A percentile compares a stretch with the other conserved stretches of the same genome.
Conservation (phyloP, 768 basidiomycete genomes). For the Lactarius sanguifluus region DNA sequence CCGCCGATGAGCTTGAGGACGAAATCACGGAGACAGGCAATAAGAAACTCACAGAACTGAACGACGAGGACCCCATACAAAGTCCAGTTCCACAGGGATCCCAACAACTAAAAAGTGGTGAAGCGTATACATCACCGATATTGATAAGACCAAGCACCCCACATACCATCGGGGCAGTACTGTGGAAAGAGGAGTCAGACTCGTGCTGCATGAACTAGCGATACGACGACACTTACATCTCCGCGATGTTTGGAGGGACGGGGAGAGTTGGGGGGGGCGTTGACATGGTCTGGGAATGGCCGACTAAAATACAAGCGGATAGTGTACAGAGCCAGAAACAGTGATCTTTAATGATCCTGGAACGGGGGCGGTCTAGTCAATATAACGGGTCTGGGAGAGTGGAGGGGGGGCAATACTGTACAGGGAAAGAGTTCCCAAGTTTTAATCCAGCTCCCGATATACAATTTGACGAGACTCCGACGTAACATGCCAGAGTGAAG, state of each 20-base stretch:
- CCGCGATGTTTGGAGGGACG: neutral
- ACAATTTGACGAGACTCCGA: too few relatives aligned
- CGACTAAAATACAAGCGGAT: too few relatives aligned
- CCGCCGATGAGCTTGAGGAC: neutral
- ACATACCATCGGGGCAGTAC: conserved; percentile 6
- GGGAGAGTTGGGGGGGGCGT: neutral
- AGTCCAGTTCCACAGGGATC: conserved; percentile 31
- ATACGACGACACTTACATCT: neutral
- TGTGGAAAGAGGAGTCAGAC: neutral
- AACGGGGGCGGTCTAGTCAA: too few relatives aligned
- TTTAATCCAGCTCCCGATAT: too few relatives aligned
- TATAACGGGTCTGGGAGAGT: too few relatives aligned
- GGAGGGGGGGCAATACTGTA: too few relatives aligned
- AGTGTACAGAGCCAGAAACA: too few relatives aligned
- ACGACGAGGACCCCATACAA: conserved; percentile 34
- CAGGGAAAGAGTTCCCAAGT: too few relatives aligned
- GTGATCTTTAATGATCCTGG: too few relatives aligned
- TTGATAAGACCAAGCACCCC: neutral
- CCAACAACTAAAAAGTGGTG: conserved; percentile 9
- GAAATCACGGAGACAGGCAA: neutral
- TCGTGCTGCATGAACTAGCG: too few relatives aligned
- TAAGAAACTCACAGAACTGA: conserved; percentile 36
- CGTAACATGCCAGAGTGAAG: too few relatives aligned
- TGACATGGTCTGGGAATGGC: neutral
- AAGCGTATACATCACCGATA: neutral